Percentiles rank a stretch among this genome's conserved stretches.
Conservation (phyloP, 495 filamentous ascomycete genomes). For the Hypoxylon intermedium region DNA sequence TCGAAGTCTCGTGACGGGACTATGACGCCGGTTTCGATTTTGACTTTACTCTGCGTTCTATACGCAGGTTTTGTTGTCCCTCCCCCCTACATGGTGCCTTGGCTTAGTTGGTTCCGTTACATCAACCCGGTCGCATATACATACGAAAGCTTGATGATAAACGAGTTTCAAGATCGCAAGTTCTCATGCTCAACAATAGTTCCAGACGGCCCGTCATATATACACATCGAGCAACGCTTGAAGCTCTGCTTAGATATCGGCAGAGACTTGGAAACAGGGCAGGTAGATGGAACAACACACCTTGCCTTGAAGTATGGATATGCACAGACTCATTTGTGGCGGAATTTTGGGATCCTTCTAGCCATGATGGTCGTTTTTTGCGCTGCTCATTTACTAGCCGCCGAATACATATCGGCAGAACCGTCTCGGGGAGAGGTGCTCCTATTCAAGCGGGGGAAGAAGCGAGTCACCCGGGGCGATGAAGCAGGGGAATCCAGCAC, state of each 20-base stretch:
- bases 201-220: no score
- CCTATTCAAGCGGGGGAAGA: constrained; percentile 60
- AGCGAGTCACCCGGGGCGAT: no score
- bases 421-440: constrained; percentile 88
- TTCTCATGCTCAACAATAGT: not conserved
- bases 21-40: constrained; percentile 68
- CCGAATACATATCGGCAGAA: constrained; percentile 75
- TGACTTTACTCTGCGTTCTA: constrained; percentile 52
- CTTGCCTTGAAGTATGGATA: not conserved
- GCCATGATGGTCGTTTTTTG: constrained; percentile 74
- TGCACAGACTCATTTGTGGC: constrained; percentile 64
- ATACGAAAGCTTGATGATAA: constrained; percentile 72
- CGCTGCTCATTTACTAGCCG: constrained; percentile 69
- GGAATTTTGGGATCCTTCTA: constrained; percentile 82
- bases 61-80: constrained; percentile 81
- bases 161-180: constrained; percentile 64
- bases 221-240: no score
- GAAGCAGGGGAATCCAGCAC: no score
- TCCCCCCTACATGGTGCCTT: constrained; percentile 72
- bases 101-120: constrained; percentile 78
- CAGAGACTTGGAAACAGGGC: no score
- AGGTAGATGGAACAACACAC: no score
- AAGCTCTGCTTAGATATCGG: no score
- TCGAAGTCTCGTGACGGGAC: constrained; percentile 74
- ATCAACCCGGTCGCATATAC: constrained; percentile 80